Evolutionary conservation across 345 rosid species (phyloP).

Genomic region (Syzygium aqueum): DNA sequence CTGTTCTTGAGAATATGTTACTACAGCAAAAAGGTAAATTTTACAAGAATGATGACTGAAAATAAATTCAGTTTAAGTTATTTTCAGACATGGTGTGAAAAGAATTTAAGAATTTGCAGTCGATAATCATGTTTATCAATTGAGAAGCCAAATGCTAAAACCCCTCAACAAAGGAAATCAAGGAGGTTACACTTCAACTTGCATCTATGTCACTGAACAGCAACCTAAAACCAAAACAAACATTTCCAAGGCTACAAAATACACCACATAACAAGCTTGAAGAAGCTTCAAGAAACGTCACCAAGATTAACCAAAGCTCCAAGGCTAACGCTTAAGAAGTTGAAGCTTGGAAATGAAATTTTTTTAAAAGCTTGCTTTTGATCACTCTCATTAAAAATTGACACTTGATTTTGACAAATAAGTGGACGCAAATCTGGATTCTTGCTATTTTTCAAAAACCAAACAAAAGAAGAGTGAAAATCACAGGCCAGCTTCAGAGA

Average conservation of each 20-base stretch:
- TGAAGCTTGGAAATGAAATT: neutral
- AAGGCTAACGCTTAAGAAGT: neutral
- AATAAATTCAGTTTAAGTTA: neutral
- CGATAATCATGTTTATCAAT: neutral
- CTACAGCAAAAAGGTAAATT: neutral
- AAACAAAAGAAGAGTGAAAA: neutral
- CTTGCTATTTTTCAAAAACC: neutral
- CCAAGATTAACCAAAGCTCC: neutral
- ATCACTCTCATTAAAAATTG: neutral
- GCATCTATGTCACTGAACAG: neutral
- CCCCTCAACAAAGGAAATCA: neutral
- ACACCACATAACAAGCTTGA: neutral
- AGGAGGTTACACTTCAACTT: neutral
- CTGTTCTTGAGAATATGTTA: neutral
- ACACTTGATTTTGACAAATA: neutral
- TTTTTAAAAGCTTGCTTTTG: neutral
- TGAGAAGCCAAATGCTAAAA: neutral
- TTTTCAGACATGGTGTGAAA: neutral
- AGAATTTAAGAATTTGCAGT: neutral
- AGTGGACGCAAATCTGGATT: neutral
- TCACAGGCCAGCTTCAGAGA: neutral
- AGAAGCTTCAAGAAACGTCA: neutral
- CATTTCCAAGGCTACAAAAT: neutral
- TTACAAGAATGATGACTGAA: neutral
- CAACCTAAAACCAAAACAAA: neutral